These are phyloP conservation scores for Neurospora sp. DNA, from an alignment of 495 filamentous ascomycete species.

Conservation along the genomic window DNA sequence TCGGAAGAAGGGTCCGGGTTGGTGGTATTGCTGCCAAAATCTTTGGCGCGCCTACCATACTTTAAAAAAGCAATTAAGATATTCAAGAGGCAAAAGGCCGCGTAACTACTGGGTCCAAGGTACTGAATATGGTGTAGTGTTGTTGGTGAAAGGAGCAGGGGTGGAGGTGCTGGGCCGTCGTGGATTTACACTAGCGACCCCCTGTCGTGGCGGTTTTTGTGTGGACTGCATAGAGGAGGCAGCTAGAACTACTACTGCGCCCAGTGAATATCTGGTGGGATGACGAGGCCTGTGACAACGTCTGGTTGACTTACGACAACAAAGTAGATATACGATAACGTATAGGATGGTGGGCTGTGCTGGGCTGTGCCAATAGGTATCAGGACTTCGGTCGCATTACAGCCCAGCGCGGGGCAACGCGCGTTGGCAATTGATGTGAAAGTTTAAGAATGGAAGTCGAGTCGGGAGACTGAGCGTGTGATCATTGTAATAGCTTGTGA, in stretches of 20 bases:
- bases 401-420: not conserved
- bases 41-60: not conserved
- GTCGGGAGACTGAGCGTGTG: not conserved
- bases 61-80: not conserved
- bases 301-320: not conserved
- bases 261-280: not conserved
- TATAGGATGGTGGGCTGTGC: not conserved
- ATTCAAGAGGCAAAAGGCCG: not conserved
- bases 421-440: not conserved
- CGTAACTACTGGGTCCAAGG: not conserved
- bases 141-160: not conserved
- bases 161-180: not conserved
- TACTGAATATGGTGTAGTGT: not conserved
- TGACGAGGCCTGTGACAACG: not conserved
- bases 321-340: not conserved
- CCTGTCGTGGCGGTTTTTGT: not conserved
- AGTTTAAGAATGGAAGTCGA: not conserved
- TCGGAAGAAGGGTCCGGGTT: not conserved
- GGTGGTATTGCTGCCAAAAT: not conserved
- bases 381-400: not conserved
- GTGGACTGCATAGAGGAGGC: not conserved
- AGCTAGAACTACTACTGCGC: not conserved
- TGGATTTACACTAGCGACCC: not conserved
- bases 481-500: not conserved
- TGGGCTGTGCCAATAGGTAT: not conserved